Conservation (phyloP, 164 flowering plant genomes). For the Chloranthus sessilifolius region DNA sequence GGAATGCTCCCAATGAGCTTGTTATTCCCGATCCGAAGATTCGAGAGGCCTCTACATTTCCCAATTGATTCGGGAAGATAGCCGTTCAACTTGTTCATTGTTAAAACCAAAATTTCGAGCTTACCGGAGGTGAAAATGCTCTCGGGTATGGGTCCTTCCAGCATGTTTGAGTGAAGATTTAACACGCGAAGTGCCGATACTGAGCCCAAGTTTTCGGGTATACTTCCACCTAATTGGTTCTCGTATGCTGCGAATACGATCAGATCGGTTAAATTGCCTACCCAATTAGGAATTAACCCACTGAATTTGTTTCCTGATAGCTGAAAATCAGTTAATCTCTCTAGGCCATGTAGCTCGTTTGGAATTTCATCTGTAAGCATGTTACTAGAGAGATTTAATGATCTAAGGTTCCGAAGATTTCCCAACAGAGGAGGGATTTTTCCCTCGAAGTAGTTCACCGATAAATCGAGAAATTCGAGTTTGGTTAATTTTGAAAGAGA, state of each 20-base stretch:
- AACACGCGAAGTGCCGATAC: conserved; percentile 50
- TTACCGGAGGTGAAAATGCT: conserved; percentile 67
- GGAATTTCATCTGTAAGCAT: conserved; percentile 55
- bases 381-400: conserved; percentile 80
- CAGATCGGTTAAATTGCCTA: conserved; percentile 62
- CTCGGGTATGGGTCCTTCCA: conserved; percentile 71
- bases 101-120: conserved; percentile 68
- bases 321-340: conserved; percentile 55
- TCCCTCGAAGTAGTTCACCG: conserved; percentile 60
- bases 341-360: conserved; percentile 49
- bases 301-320: conserved; percentile 58
- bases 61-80: conserved; percentile 60
- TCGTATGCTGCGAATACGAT: conserved; percentile 84
- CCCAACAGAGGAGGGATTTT: conserved; percentile 64
- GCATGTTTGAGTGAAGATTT: conserved; percentile 87
- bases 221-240: conserved; percentile 58
- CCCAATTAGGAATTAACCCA: conserved; percentile 83
- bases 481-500: conserved; percentile 55
- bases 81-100: conserved; percentile 67
- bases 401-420: conserved; percentile 50
- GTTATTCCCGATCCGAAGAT: conserved; percentile 80
- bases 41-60: conserved; percentile 67
- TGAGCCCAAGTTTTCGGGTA: conserved; percentile 69
- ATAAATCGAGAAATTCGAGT: conserved; percentile 87
- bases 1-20: conserved; percentile 71